Evolutionary conservation across 2,329 filamentous ascomycete genomes (phyloP), one percentile per base, ranked within the genome.

Genomic region (Meredithiella fracta): DNA sequence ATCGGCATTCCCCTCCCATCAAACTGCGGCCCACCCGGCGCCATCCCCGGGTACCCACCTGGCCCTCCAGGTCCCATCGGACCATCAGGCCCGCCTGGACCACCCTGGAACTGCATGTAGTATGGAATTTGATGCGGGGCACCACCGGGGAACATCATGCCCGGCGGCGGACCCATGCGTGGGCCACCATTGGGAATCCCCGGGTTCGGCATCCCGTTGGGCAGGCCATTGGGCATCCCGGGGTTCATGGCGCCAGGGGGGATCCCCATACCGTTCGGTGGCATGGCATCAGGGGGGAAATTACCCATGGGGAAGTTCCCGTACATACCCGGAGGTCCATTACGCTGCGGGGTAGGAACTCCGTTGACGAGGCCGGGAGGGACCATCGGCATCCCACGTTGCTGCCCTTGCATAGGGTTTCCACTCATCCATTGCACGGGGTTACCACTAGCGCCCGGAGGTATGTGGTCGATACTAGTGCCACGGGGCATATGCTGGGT

Each of bases 401-500:
- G 68, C 58, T 69, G 67, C 47, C 65, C 65, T 9, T 29, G 50
- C 9, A 37, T 38, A 20, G 66, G 64, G 40, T 71, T 71, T 51
- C 65, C 68, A 42, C 69, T 71, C 68, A 79, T 72, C 70, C 76
- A 79, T 58, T 67, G 57, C 15, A 37, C 54, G 9, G 53, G 54
- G 54, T 73, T 17, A 73, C 76, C 17, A 74, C 76, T 29, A 47
- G 58, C 51, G 29, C 56, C 70, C 82, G 80, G 29, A 63, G 60
- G n/a, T 53, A 82, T 75, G 62, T 78, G 75, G 49, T 81, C 79
- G 42, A 83, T 79, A 17, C 75, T 76, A 1, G 73, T 75, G 3
- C 75, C 77, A n/a, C 77, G 78, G 65, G 83, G 79, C 22, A 83
- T 66, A 54, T 83, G 83, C 63, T 83, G 79, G 3, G 78, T 81